A percentile compares a stretch with the other conserved stretches of the same genome.
phyloP scores from a whole-genome alignment of 352 stramenopile genomes.

The Globisporangium takayamanum region DNA sequence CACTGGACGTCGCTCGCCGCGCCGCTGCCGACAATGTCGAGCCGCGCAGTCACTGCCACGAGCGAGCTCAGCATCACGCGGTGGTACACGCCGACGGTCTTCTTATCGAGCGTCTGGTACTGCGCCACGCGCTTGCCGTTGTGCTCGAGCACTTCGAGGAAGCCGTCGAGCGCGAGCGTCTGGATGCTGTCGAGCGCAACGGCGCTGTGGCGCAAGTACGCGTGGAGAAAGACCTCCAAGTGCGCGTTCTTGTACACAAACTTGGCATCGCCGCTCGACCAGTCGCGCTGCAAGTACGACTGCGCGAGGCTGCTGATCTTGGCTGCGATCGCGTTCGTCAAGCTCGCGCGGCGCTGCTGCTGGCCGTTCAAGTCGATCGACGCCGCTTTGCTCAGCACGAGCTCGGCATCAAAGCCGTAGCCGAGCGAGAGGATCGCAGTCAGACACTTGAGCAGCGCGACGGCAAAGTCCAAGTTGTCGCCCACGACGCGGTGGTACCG shows the following conservation, averaged over 20 bases:
- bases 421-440: slow-evolving; percentile 18
- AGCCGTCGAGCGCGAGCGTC: slow-evolving; percentile 32
- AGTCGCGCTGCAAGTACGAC: slow-evolving; percentile 35
- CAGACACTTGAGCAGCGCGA: slow-evolving; percentile 21
- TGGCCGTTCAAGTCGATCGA: slow-evolving; percentile 15
- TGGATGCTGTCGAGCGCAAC: slow-evolving; percentile 45
- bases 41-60: slow-evolving; percentile 23
- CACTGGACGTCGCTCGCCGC: slow-evolving; percentile 19
- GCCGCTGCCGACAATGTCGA: slow-evolving; percentile 25
- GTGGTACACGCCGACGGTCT: slow-evolving; percentile 40
- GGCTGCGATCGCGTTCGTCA: slow-evolving; percentile 18
- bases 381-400: slow-evolving; percentile 10
- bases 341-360: slow-evolving; percentile 9
- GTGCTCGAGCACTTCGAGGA: slow-evolving; percentile 35
- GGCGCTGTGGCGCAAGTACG: slow-evolving; percentile 31
- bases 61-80: slow-evolving; percentile 42
- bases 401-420: slow-evolving; percentile 17
- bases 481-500: slow-evolving; percentile 18
- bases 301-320: slow-evolving; percentile 33
- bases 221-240: slow-evolving; percentile 28
- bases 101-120: slow-evolving; percentile 48
- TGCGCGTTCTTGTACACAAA: slow-evolving; percentile 31
- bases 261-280: slow-evolving; percentile 34
- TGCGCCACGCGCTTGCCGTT: slow-evolving; percentile 11
- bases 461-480: slow-evolving; percentile 16